Evolutionary conservation across 306 rosid genomes (phyloP), one percentile per base, ranked within the genome.

Genomic region (Fragaria nilgerrensis): DNA sequence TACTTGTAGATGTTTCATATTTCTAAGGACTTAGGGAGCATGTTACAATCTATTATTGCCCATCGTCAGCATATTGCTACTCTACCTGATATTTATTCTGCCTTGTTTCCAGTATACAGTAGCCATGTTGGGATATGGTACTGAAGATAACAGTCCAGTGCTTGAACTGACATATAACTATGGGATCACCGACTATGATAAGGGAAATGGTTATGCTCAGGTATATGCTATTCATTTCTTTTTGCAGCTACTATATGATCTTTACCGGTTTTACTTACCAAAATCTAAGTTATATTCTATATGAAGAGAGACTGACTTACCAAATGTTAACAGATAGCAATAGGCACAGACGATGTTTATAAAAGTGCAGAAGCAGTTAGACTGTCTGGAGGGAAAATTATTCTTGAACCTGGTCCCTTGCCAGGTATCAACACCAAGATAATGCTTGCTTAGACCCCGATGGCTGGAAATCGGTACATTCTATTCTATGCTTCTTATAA

Each of bases 121-220:
- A 23, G 97, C 96, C 49, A 70, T 83, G 62, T 52, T 92, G 79
- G 96, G 97, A 32, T 92, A 87, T 72, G 91, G 96, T 70, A 89
- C 92, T 58, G 96, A 92, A 87, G 92, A 90, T 70, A 88, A 87
- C 78, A 87, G 13, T 50, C 65, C 87, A 63, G 90, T 92, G 70
- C 77, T 92, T 62, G 93, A 90, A 78, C 79, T 92, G 89, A 87
- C 90, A 43, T 92, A 83, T 84, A 90, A 92, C 73, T 88, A 88
- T 64, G 96, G 92, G 73, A 82, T 92, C 84, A 87, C 77, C 1
- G 81, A 90, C 32, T 92, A 92, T 78, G 89, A 87, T 55, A 85
- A 82, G 68, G 97, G 97, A 82, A 86, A 88, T 80, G 97, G 87
- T 50, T 92, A 92, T 87, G 97, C 89, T 65, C 96, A 92, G 97